phyloP scores from a whole-genome alignment of 2,329 filamentous ascomycete species.

The Aspergillus vadensis region DNA sequence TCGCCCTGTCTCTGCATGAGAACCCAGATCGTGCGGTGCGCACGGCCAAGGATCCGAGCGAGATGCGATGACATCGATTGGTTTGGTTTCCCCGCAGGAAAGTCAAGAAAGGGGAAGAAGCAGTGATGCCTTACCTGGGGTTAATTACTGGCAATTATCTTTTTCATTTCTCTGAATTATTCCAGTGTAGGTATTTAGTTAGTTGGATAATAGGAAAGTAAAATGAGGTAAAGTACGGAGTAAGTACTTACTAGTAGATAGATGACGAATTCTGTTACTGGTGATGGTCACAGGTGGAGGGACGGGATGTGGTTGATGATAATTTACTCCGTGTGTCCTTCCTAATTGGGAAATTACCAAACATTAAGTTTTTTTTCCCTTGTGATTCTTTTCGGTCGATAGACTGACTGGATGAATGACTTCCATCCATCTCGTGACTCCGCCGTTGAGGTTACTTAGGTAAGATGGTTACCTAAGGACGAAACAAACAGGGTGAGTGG shows the following conservation, averaged over 20 bases:
- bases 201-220: background rate
- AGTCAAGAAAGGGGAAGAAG: slow-evolving; percentile 1
- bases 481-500: too few species aligned
- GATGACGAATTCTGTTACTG: background rate
- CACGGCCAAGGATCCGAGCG: slow-evolving; percentile 2
- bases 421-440: too few species aligned
- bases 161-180: too few species aligned
- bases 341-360: background rate
- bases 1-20: slow-evolving; percentile 22
- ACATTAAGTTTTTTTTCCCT: background rate
- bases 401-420: too few species aligned
- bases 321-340: background rate
- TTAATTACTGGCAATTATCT: background rate
- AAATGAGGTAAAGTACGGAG: background rate
- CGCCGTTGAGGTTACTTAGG: background rate
- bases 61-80: background rate
- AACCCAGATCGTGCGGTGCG: slow-evolving; percentile 10
- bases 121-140: slow-evolving; percentile 22
- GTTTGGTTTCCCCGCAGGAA: slow-evolving; percentile 8
- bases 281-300: background rate
- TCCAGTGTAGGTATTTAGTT: background rate
- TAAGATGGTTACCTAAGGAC: slow-evolving; percentile 2
- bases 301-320: background rate
- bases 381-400: too few species aligned
- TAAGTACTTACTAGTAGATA: too few species aligned